Base-by-base conservation (phyloP, 2,329 filamentous ascomycete species). In the Cladosporium halotolerans region DNA sequence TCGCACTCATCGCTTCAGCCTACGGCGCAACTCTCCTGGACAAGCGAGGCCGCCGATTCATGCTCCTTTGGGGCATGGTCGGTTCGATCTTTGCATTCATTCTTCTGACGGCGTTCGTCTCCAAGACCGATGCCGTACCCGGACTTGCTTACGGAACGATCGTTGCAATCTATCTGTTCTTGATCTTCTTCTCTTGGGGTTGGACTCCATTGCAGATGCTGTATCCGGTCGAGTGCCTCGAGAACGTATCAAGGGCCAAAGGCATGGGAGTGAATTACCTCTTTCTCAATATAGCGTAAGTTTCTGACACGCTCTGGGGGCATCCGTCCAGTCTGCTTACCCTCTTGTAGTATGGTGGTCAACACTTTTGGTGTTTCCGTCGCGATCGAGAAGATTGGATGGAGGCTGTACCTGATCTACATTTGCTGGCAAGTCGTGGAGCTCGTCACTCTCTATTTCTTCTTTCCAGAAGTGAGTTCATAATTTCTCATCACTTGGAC, bases 181-280 rank as follows among this genome's bases (percentile, higher is more conserved):
- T 66, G 28, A 68, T 69, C 43, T 66, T 63, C 58, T 69, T 44
- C 61, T 23, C 42, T 19, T 44, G 42, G 65, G 66, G 66, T 31
- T 69, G 66, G 64, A 69, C 66, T 8, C 65, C 66, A 11, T 59
- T 69, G 9, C 66, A 69, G 48, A 69, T 65, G 0, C 57, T 69
- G 11, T 69, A 69, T 48, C 58, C 65, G 7, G 66, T 68, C 32
- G 66, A 69, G 31, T 65, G 62, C 46, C 57, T 69, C 2, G 66
- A 68, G 52, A 69, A 67, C 60, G 59, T 64, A 34, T 68, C 63
- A 8, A 60, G 66, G 42, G 66, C 63, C 9, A 69, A 69, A 16
- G 42, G 42, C 28, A 44, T 23, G 19, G 42, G 42, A 44, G 19
- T 44, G 42, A 44, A 44, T 32, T 44, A 28, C 18, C 18, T 44